Percentiles rank a stretch among this genome's conserved stretches.
phyloP scores from a whole-genome alignment of 2,329 filamentous ascomycete species.

The Botrytis cinerea region DNA sequence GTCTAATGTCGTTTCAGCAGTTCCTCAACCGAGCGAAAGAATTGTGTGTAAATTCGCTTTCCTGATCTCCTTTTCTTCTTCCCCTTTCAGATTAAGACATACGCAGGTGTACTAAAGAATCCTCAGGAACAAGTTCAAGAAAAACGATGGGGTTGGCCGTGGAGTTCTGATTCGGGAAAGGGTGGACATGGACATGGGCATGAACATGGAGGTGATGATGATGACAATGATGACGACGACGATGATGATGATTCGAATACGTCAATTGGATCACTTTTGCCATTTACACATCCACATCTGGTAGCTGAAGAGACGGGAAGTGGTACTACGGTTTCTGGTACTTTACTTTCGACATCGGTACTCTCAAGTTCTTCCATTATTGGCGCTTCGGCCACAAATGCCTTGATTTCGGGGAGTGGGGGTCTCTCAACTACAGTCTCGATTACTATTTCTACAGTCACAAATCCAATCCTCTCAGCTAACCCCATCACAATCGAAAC shows the following conservation, averaged over 20 bases:
- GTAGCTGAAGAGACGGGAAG: neutral
- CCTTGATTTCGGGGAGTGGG: neutral
- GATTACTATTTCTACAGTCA: neutral
- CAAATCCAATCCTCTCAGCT: neutral
- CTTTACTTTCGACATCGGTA: neutral
- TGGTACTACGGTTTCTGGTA: neutral
- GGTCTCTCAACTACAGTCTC: neutral
- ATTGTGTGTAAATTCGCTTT: neutral
- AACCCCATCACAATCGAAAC: neutral
- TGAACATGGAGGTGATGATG: neutral
- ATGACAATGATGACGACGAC: neutral
- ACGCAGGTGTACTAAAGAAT: neutral
- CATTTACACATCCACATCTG: constrained; percentile 6
- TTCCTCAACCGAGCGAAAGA: constrained; percentile 12
- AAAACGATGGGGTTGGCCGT: constrained; percentile 18
- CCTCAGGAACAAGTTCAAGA: neutral
- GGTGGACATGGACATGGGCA: neutral
- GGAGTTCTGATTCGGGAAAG: constrained; percentile 16
- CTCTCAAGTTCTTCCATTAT: neutral
- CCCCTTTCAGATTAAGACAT: neutral
- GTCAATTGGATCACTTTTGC: neutral
- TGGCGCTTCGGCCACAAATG: neutral
- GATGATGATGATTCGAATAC: neutral
- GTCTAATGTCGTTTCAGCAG: constrained; percentile 23
- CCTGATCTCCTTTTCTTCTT: neutral